Conservation (phyloP, 2,329 filamentous ascomycete genomes). For the Chaetomium sp. region DNA sequence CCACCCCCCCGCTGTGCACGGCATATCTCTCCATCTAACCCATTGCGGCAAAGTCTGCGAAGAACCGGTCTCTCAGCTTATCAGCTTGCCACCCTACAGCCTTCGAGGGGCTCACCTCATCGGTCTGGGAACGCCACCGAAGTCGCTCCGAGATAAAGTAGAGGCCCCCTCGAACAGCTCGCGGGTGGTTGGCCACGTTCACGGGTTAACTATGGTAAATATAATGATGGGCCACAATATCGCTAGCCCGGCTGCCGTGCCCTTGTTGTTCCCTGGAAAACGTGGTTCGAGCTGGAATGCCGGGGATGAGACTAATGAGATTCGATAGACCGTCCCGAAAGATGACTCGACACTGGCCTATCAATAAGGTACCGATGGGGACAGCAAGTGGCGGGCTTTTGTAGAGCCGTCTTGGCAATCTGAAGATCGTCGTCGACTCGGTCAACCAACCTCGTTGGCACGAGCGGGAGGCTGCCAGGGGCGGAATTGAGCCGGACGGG, state of each 20-base stretch:
- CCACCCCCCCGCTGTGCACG: not conserved
- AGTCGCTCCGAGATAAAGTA: not conserved
- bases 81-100: not conserved
- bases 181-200: not conserved
- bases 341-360: not conserved
- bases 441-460: not conserved
- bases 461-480: not conserved
- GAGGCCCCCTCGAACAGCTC: too few relatives aligned
- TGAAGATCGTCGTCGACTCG: not conserved
- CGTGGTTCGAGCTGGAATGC: not conserved
- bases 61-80: not conserved
- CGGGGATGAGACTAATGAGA: not conserved
- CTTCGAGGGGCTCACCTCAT: not conserved
- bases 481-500: not conserved
- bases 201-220: not conserved
- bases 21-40: not conserved
- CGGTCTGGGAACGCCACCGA: not conserved
- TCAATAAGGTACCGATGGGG: not conserved
- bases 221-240: not conserved
- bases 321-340: not conserved
- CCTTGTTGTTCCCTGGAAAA: not conserved
- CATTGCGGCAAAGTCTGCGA: too few relatives aligned
- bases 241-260: not conserved
- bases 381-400: not conserved
- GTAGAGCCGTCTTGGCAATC: slow-evolving; percentile 2